Base-by-base conservation (phyloP, 257 asterid species). In the Forsythia suspensa region DNA sequence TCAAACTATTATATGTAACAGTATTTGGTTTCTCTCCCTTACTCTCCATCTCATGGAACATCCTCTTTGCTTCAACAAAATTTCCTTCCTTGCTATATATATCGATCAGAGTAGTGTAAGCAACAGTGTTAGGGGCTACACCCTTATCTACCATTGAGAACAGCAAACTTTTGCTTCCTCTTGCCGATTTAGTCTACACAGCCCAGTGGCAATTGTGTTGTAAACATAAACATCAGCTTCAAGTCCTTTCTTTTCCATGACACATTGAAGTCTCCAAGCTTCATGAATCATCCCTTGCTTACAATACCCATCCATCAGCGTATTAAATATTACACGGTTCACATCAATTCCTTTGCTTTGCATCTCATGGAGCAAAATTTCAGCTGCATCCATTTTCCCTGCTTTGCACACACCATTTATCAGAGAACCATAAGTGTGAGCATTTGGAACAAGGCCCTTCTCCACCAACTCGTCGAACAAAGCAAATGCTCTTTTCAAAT, bases 271-370 rank as follows among this genome's bases (percentile, higher is more conserved):
- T 74, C 82, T 86, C 90, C 85, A 43, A 24, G 94, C 99, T 83
- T 91, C 94, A n/a, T 88, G 91, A 0, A 96, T 80, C 93, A 83
- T 87, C 69, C 99, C 98, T 72, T 80, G 80, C 90, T 88, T 96
- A 77, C 95, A 91, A 82, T 91, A 96, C 41, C 97, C 98, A 83
- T 92, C 97, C 89, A 96, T 87, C 85, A 92, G 41, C 9, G 95
- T 92, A 82, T 94, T 96, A 81, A 89, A 94, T 78, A 92, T 82
- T 55, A 92, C 92, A 4, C 82, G 86, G 75, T 89, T 92, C 34
- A 84, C 66, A 81, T 88, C 88, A 74, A 94, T 81, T 74, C 97
- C 97, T 70, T 85, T 89, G 48, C 80, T 85, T 61, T 89, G 98
- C 99, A 96, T 94, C 85, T 96, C 99, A 3, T 80, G 71, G 40